Base-by-base conservation (phyloP, 495 filamentous ascomycete species). In the Penicillium coprophilum region DNA sequence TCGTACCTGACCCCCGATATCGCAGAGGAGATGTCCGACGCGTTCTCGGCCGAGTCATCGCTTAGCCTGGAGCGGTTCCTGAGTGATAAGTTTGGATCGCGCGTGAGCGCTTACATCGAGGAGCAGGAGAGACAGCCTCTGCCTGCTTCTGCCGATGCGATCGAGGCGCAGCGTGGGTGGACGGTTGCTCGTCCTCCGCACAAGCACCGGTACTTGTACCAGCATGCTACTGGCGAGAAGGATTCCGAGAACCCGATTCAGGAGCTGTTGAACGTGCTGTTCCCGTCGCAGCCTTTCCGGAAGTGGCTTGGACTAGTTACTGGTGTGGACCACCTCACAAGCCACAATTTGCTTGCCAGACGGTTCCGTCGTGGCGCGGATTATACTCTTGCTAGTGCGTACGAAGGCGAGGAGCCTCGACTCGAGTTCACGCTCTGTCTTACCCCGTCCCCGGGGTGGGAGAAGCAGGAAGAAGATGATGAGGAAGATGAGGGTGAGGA, bases 1-100 rank as follows among this genome's bases (percentile, higher is more conserved):
- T 89, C 85, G 2, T 97, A 96, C 64, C 81, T 99, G n/a, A 95
- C 90, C 0, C 94, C 94, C 1, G 91, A 96, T 66, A 96, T 92
- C 19, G 82, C 96, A 21, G 89, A 96, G 50, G 80, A 90, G 55
- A 80, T 97, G 58, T 80, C 82, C 10, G 86, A 88, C 19, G 81
- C 86, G 20, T 97, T 99, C 69, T 73, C 81, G 31, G 89, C 90
- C 50, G 81, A 94, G 57, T 94, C 87, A 10, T 92, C 87, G 54
- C 84, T 97, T 31, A 87, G 85, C 8, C 77, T 97, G 10, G 82
- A 89, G 24, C 77, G 80, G 8, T 88, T 99, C 63, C 75, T 99
- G 4, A 87, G 83, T 31, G 79, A 83, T 28, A 91, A 87, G 58
- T 97, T 92, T 68, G 81, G 85, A 10, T 77, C 80, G 8, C 79